A percentile compares a stretch with the other conserved stretches of the same genome.
These are phyloP conservation scores for Artemisia annua DNA, from an alignment of 129 eudicot genomes.

Conservation along the genomic window DNA sequence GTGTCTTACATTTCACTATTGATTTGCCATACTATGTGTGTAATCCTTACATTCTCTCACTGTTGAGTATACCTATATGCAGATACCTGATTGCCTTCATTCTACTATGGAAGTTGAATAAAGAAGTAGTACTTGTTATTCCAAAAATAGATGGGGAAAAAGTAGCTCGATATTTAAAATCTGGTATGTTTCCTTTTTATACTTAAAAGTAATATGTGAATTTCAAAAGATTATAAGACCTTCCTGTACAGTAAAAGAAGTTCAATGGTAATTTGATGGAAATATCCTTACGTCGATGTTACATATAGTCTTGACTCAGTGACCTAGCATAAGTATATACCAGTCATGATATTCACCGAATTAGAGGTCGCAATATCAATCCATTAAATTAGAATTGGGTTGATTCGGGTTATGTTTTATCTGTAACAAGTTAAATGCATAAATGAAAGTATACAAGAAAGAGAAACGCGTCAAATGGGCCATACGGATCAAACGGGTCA, in stretches of 20 bases:
- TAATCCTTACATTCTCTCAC: conserved; percentile 17
- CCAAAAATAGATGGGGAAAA: conserved; percentile 67
- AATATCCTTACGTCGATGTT: not conserved
- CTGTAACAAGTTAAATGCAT: not conserved
- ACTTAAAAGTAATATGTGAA: conserved; percentile 13
- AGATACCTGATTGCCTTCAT: conserved; percentile 84
- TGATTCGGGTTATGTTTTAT: not conserved
- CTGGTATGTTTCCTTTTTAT: conserved; percentile 52
- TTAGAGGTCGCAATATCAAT: not conserved
- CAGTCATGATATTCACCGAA: not conserved
- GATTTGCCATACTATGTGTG: not conserved
- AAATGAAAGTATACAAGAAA: not conserved
- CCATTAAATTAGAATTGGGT: not conserved
- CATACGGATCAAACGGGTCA: not conserved
- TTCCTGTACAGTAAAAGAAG: not conserved
- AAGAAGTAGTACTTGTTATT: conserved; percentile 60
- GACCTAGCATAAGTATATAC: not conserved
- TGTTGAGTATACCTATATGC: conserved; percentile 18
- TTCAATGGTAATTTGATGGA: not conserved
- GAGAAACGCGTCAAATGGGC: not conserved
- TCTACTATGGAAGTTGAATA: conserved; percentile 85
- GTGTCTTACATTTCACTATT: conserved; percentile 11
- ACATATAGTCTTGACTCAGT: not conserved
- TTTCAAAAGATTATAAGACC: conserved; percentile 2
- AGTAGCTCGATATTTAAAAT: conserved; percentile 66